Conservation (phyloP, 2,329 filamentous ascomycete species). For the Hirsutella rhossiliensis region DNA sequence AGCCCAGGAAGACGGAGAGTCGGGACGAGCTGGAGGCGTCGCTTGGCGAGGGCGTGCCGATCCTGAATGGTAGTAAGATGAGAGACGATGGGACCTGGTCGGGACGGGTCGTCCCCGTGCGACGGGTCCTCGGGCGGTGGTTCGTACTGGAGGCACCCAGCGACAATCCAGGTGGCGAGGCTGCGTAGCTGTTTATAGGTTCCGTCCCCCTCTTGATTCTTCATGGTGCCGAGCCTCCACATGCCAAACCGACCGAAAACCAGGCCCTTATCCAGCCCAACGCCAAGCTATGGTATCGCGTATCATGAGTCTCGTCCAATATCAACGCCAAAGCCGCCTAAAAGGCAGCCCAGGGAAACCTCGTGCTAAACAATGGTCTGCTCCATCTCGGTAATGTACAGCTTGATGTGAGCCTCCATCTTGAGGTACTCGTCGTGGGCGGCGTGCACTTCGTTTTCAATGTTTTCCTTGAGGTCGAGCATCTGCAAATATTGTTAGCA, state of each 20-base stretch:
- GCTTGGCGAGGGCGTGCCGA: conserved; percentile 41
- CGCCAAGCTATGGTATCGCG: conserved; percentile 1
- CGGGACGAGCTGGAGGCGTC: conserved; percentile 22
- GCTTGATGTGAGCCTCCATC: conserved; percentile 91
- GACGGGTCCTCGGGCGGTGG: conserved; percentile 51
- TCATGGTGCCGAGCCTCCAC: background rate
- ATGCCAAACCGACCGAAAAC: background rate
- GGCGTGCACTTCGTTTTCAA: conserved; percentile 83
- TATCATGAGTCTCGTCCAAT: background rate
- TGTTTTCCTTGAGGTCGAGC: conserved; percentile 94
- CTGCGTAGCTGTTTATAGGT: background rate
- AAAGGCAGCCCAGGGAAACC: background rate
- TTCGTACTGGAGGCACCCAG: conserved; percentile 27
- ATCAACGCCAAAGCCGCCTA: background rate
- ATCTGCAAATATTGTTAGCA: conserved; percentile 48
- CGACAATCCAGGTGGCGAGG: background rate
- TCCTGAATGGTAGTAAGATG: conserved; percentile 45
- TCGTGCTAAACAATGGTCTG: conserved; percentile 49
- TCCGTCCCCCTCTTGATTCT: background rate
- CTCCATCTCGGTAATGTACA: conserved; percentile 99
- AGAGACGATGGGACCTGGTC: conserved; percentile 42
- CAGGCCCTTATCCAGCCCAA: background rate
- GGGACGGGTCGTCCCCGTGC: conserved; percentile 45
- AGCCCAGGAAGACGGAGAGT: conserved; percentile 24
- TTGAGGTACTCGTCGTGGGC: conserved; percentile 93